Percentiles rank a stretch among this genome's conserved stretches.
Evolutionary conservation across 2,329 filamentous ascomycete species (phyloP).

Genomic region (Metarhizium guizhouense): DNA sequence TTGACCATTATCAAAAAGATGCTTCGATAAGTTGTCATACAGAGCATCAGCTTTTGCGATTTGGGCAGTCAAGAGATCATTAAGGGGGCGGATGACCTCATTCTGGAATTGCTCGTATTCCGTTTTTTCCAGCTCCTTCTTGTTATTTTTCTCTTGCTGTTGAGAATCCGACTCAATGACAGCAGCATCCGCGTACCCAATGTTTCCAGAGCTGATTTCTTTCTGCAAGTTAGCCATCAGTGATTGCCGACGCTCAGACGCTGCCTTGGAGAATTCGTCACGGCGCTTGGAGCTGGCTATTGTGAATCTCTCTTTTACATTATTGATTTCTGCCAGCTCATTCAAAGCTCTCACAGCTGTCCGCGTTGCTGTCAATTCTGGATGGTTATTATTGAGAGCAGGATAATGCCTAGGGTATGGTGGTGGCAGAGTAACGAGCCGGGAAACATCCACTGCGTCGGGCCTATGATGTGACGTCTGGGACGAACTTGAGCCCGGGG

Average conservation of each 20-base stretch:
- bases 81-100: constrained; percentile 73
- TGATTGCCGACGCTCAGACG: constrained; percentile 47
- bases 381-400: constrained; percentile 92
- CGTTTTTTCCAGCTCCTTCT: constrained; percentile 65
- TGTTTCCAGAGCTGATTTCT: constrained; percentile 67
- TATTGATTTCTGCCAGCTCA: constrained; percentile 63
- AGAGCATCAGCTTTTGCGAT: constrained; percentile 65
- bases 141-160: constrained; percentile 57
- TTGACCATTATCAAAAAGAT: constrained; percentile 56
- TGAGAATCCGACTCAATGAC: constrained; percentile 70
- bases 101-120: constrained; percentile 82
- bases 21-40: constrained; percentile 66
- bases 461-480: constrained; percentile 35
- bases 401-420: constrained; percentile 92
- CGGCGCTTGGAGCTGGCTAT: constrained; percentile 48
- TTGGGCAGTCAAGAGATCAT: constrained; percentile 68
- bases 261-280: constrained; percentile 42
- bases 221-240: constrained; percentile 69
- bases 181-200: constrained; percentile 76
- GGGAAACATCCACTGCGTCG: constrained; percentile 72
- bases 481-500: constrained; percentile 30
- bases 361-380: constrained; percentile 72
- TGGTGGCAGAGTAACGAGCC: constrained; percentile 85
- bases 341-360: constrained; percentile 64
- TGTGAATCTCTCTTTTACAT: constrained; percentile 54